phyloP scores from a whole-genome alignment of 2,329 filamentous ascomycete species.

The Colletotrichum sp. region DNA sequence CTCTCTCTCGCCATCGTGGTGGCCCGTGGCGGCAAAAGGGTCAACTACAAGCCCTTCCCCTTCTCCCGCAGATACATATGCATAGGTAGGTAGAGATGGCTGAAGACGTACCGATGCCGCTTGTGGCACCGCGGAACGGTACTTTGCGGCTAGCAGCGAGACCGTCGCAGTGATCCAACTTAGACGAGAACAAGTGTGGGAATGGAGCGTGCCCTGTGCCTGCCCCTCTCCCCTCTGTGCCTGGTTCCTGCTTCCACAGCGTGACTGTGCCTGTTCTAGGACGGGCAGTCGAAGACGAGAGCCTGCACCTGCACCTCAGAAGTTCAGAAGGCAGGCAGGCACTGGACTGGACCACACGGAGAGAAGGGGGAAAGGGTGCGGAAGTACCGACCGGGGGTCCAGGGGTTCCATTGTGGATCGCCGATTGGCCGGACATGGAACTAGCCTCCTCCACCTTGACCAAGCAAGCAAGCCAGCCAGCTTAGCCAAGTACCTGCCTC shows the following conservation, averaged over 20 bases:
- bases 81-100: too few species aligned
- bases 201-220: background rate
- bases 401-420: background rate
- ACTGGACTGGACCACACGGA: background rate
- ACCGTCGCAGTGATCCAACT: background rate
- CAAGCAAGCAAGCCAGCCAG: background rate
- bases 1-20: background rate
- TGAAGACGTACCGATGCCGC: background rate
- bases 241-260: background rate
- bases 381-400: slow-evolving; percentile 11
- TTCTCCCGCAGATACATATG: too few species aligned
- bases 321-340: background rate
- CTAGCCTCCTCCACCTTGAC: background rate
- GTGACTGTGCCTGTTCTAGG: background rate
- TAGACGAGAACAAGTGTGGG: background rate
- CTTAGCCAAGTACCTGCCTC: background rate
- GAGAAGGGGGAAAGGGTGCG: background rate
- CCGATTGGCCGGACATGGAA: slow-evolving; percentile 16
- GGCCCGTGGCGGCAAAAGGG: background rate
- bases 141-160: background rate
- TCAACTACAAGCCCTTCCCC: background rate
- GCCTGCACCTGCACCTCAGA: background rate
- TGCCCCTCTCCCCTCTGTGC: background rate
- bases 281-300: background rate
- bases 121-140: background rate